Percentiles rank a stretch among this genome's conserved stretches.
Conservation (phyloP, 352 stramenopile genomes). For the Pythium vanterpoolii region DNA sequence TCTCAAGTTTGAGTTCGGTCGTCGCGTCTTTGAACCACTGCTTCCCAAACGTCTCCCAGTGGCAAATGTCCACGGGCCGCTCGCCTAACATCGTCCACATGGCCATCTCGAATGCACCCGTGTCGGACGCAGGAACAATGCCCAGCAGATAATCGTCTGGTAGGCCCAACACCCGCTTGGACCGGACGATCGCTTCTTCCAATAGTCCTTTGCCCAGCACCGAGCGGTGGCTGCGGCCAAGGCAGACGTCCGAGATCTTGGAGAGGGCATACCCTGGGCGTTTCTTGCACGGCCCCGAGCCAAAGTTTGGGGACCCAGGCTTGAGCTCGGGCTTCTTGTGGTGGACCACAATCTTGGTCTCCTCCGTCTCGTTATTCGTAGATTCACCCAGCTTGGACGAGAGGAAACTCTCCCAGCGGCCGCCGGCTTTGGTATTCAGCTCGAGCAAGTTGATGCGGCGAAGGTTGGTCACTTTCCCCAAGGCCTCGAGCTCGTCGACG, state of each 20-base stretch:
- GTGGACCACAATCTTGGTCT: constrained; percentile 35
- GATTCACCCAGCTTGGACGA: constrained; percentile 38
- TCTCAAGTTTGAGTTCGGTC: constrained; percentile 92
- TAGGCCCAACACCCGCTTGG: constrained; percentile 93
- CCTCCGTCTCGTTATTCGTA: constrained; percentile 1
- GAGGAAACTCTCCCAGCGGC: constrained; percentile 63
- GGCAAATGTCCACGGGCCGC: constrained; percentile 90
- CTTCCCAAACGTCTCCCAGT: constrained; percentile 98
- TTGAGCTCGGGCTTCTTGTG: constrained; percentile 70
- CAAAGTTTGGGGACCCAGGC: constrained; percentile 93
- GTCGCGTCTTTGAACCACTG: constrained; percentile 96
- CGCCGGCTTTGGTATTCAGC: constrained; percentile 46
- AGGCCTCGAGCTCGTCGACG: constrained; percentile 75
- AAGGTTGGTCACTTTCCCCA: constrained; percentile 80
- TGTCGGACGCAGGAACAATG: constrained; percentile 98
- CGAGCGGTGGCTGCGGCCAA: constrained; percentile 97
- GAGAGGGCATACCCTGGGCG: constrained; percentile 92
- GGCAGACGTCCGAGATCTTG: constrained; percentile 83
- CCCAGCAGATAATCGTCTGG: constrained; percentile 95
- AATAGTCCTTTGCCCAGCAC: constrained; percentile 96
- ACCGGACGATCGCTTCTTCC: constrained; percentile 93
- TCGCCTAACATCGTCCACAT: constrained; percentile 99
- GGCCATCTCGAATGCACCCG: constrained; percentile 99
- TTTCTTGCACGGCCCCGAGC: constrained; percentile 98
- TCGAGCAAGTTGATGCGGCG: constrained; percentile 83